A percentile compares a stretch with the other conserved stretches of the same genome.
phyloP scores from a whole-genome alignment of 2,329 filamentous ascomycete species.

The Aspergillus pseudoviridinutans region DNA sequence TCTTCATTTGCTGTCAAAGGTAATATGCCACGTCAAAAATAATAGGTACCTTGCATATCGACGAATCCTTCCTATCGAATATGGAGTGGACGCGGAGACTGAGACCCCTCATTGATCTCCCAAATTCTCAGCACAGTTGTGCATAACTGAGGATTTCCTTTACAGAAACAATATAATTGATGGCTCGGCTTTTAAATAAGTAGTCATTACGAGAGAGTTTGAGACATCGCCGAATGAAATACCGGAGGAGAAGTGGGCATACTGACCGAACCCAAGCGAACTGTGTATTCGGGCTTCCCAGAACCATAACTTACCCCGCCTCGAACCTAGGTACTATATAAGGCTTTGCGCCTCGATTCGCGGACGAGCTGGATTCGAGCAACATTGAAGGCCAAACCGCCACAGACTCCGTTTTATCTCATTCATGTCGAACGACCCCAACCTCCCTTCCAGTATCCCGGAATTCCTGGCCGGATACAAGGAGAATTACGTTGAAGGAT shows the following conservation, averaged over 20 bases:
- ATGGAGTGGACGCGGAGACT: not conserved
- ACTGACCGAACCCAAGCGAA: no score
- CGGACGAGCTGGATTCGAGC: not conserved
- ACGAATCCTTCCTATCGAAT: not conserved
- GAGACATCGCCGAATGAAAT: not conserved
- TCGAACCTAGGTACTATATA: not conserved
- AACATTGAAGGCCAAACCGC: not conserved
- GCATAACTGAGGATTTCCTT: no score
- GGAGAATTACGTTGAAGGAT: constrained; percentile 44
- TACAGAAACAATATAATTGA: not conserved
- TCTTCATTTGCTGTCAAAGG: no score
- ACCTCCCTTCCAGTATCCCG: constrained; percentile 24
- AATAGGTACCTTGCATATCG: no score
- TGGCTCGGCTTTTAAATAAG: not conserved
- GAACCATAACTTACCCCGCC: not conserved
- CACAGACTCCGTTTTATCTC: no score
- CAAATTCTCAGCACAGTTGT: no score
- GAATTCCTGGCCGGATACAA: constrained; percentile 42
- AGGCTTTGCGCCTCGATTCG: not conserved
- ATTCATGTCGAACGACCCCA: constrained; percentile 3
- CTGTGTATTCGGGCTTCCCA: not conserved
- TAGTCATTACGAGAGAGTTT: not conserved
- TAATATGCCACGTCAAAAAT: no score
- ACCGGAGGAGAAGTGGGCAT: no score
- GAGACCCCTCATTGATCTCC: not conserved